phyloP scores from a whole-genome alignment of 2,329 filamentous ascomycete genomes.

The Alternaria alternata region DNA sequence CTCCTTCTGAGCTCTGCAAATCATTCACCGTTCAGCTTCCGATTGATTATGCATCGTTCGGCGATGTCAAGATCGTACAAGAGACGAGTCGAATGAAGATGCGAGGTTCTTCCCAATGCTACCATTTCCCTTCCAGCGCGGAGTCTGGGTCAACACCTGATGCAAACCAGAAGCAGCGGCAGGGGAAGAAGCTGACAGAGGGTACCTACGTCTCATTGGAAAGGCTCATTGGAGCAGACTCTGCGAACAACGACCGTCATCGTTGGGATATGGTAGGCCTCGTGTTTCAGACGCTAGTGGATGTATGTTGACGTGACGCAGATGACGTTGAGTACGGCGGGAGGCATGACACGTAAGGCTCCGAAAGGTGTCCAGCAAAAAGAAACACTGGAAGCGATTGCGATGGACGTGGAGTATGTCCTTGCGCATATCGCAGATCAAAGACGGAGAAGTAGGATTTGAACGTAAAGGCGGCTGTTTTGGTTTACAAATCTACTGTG shows the following conservation, averaged over 20 bases:
- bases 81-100: conserved; percentile 26
- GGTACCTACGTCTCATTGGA: conserved; percentile 74
- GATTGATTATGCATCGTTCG: conserved; percentile 60
- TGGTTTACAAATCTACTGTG: not conserved
- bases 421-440: conserved; percentile 21
- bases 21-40: conserved; percentile 56
- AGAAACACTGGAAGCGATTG: conserved; percentile 23
- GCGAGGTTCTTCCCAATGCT: conserved; percentile 14
- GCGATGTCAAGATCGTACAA: conserved; percentile 15
- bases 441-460: conserved; percentile 9
- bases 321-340: conserved; percentile 77
- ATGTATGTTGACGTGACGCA: conserved; percentile 59
- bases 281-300: not conserved
- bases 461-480: not conserved
- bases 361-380: conserved; percentile 56
- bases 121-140: conserved; percentile 4
- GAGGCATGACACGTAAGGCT: conserved; percentile 61
- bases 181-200: conserved; percentile 60
- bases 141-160: conserved; percentile 13
- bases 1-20: conserved; percentile 60
- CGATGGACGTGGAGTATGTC: conserved; percentile 31
- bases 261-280: conserved; percentile 73
- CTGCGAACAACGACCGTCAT: conserved; percentile 11
- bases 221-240: conserved; percentile 16
- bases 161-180: conserved; percentile 39